A percentile compares a stretch with the other conserved stretches of the same genome.
Conservation (phyloP, 768 basidiomycete genomes). For the Tylopilus rubrobrunneus region DNA sequence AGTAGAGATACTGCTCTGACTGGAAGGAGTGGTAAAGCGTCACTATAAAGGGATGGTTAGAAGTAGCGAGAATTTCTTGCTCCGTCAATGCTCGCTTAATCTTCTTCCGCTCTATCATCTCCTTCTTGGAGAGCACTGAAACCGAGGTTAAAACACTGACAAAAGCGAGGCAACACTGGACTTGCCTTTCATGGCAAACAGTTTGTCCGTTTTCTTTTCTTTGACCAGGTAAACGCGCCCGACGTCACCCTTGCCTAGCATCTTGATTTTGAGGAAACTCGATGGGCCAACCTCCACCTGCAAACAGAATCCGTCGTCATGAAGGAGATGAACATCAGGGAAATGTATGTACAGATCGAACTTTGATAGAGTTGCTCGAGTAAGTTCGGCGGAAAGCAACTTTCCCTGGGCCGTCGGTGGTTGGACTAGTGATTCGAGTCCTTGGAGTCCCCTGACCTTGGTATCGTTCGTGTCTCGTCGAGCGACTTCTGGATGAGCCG, state of each 20-base stretch:
- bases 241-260: conserved; percentile 98
- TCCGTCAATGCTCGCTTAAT: conserved; percentile 98
- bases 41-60: conserved; percentile 99
- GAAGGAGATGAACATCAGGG: not conserved
- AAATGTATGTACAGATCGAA: conserved; percentile 61
- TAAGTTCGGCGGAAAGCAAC: conserved; percentile 90
- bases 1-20: conserved; percentile 95
- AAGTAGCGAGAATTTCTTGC: conserved; percentile 97
- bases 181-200: conserved; percentile 99
- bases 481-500: conserved; percentile 60
- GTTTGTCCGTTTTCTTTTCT: conserved; percentile 95
- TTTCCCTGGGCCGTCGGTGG: conserved; percentile 50
- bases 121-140: conserved; percentile 94
- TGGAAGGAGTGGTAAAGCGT: conserved; percentile 99
- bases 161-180: conserved; percentile 8
- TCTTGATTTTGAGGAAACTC: conserved; percentile 94
- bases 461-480: conserved; percentile 39
- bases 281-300: conserved; percentile 93
- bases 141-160: conserved; percentile 22
- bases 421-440: conserved; percentile 44
- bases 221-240: conserved; percentile 97
- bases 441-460: conserved; percentile 29
- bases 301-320: conserved; percentile 1
- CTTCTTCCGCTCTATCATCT: conserved; percentile 99
- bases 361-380: conserved; percentile 96